Evolutionary conservation across 306 rosid genomes (phyloP), one percentile per base, ranked within the genome.

Genomic region (Amphicarpaea edgeworthii): DNA sequence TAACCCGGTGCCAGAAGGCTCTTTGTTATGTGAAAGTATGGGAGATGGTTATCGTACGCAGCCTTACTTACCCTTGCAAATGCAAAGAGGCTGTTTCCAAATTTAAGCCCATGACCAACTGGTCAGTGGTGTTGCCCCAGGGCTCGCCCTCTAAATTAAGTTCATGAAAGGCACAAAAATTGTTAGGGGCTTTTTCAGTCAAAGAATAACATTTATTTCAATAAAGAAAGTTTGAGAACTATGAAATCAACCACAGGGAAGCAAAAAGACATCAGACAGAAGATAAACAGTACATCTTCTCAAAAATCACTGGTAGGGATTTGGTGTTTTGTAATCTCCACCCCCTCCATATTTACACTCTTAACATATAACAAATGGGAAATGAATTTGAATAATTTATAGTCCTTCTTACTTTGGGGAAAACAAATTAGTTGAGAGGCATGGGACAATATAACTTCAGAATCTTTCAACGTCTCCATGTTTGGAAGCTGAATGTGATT

Each of bases 361-460:
- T 59, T 68, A 8, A 45, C 42, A 20, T 46, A 30, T 43, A 67
- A 55, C 24, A 16, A 47, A 23, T 21, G 26, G 53, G 45, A 79
- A 53, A 16, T 12, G 38, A 63, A 30, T 74, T 72, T 71, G 50
- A 79, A 62, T 62, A 12, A 15, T 62, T 79, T 51, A 3, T 38
- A 17, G 55, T 26, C 26, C 58, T 24, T 46, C 26, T 24, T 19
- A 24, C 9, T 30, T 64, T n/a, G 12, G 20, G 40, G 51, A 19
- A 17, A 72, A 9, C 46, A 63, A 49, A 40, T 26, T n/a, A 79
- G 16, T 62, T 30, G 63, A 57, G 60, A 61, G 17, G 70, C 46
- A 59, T 24, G 59, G 15, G 59, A 30, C 12, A 43, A 42, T n/a
- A 9, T 0, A 17, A 24, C 8, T 43, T 50, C 30, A 51, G 14